These are phyloP conservation scores for Plectosphaerella cucumerina DNA, from an alignment of 2,329 filamentous ascomycete species.

Conservation along the genomic window DNA sequence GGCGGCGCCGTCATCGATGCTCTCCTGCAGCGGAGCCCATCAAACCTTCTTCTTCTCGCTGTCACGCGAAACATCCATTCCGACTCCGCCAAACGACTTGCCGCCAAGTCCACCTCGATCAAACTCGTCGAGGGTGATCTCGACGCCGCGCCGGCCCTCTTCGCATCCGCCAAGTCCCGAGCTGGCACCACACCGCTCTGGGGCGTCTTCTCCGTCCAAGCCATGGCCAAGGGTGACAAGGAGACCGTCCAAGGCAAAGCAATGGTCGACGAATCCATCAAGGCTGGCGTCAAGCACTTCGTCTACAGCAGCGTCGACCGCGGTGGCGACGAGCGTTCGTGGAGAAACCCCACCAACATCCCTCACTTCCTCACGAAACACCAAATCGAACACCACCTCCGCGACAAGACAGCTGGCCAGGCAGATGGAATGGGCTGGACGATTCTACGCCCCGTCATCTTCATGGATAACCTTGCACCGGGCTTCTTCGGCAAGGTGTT, in stretches of 20 bases:
- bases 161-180: slow-evolving; percentile 31
- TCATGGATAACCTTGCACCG: slow-evolving; percentile 51
- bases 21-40: slow-evolving; percentile 20
- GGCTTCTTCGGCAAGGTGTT: slow-evolving; percentile 28
- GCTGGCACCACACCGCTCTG: slow-evolving; percentile 33
- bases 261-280: slow-evolving; percentile 54
- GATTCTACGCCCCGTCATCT: slow-evolving; percentile 57
- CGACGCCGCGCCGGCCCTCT: slow-evolving; percentile 41
- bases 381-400: slow-evolving; percentile 56
- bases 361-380: slow-evolving; percentile 62
- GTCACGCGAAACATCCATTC: slow-evolving; percentile 53
- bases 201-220: slow-evolving; percentile 59
- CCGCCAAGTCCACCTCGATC: slow-evolving; percentile 35
- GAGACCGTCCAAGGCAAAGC: slow-evolving; percentile 48
- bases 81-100: slow-evolving; percentile 42
- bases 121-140: slow-evolving; percentile 53
- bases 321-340: slow-evolving; percentile 40
- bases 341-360: slow-evolving; percentile 48
- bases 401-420: slow-evolving; percentile 31
- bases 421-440: slow-evolving; percentile 51
- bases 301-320: slow-evolving; percentile 61
- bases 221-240: slow-evolving; percentile 13
- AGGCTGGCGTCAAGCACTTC: slow-evolving; percentile 52
- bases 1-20: slow-evolving; percentile 38
- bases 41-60: slow-evolving; percentile 48